These are phyloP conservation scores for Metarhizium anisopliae DNA, from an alignment of 2,329 filamentous ascomycete genomes.

Conservation along the genomic window DNA sequence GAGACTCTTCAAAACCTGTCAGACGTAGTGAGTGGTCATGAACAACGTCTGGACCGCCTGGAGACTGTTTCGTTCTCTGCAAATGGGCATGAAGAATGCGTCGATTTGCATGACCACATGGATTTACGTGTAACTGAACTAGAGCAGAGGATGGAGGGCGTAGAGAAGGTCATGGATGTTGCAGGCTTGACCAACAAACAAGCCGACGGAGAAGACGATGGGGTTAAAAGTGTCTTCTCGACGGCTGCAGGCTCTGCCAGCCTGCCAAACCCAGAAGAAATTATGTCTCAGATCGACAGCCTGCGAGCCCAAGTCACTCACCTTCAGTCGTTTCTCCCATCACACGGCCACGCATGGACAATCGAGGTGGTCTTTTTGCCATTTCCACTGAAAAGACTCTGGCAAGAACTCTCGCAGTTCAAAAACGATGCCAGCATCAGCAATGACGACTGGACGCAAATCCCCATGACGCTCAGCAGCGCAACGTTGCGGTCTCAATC, in stretches of 20 bases:
- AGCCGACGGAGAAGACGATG: slow-evolving; percentile 29
- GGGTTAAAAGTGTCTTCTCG: slow-evolving; percentile 37
- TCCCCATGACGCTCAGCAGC: slow-evolving; percentile 38
- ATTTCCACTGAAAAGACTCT: slow-evolving; percentile 51
- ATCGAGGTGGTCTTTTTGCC: slow-evolving; percentile 70
- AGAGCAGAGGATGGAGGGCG: slow-evolving; percentile 53
- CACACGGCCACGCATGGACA: slow-evolving; percentile 56
- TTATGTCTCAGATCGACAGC: slow-evolving; percentile 40
- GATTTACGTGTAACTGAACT: slow-evolving; percentile 63
- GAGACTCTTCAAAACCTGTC: slow-evolving; percentile 36
- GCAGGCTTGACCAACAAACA: slow-evolving; percentile 31
- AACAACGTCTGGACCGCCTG: slow-evolving; percentile 56
- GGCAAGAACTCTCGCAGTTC: slow-evolving; percentile 43
- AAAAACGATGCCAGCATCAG: slow-evolving; percentile 24
- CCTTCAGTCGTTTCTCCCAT: slow-evolving; percentile 55
- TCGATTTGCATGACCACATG: slow-evolving; percentile 56
- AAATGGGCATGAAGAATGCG: slow-evolving; percentile 57
- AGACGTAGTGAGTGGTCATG: slow-evolving; percentile 49
- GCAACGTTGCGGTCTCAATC: slow-evolving; percentile 37
- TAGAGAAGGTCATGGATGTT: slow-evolving; percentile 51
- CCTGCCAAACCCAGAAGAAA: slow-evolving; percentile 32
- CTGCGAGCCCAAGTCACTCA: slow-evolving; percentile 42
- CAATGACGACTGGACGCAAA: slow-evolving; percentile 46
- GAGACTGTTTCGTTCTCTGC: slow-evolving; percentile 63
- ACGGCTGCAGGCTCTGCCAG: slow-evolving; percentile 33